Conservation (phyloP, 352 stramenopile species). For the Phytopythium kandeliae region DNA sequence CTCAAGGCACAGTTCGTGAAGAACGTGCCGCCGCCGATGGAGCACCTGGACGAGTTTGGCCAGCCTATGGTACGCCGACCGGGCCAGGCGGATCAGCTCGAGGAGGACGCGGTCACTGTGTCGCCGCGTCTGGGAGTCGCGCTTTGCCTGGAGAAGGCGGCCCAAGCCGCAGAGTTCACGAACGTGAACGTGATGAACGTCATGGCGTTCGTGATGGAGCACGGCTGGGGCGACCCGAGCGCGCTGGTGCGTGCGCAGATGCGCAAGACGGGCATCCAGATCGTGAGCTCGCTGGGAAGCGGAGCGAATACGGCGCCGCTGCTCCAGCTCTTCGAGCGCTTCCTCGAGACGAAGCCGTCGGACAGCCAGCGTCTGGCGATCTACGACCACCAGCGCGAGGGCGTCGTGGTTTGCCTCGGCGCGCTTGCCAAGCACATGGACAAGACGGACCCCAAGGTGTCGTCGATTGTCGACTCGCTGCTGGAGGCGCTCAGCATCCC, state of each 20-base stretch:
- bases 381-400: constrained; percentile 88
- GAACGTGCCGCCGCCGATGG: constrained; percentile 43
- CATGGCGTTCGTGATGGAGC: constrained; percentile 78
- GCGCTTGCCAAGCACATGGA: constrained; percentile 89
- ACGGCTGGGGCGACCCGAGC: constrained; percentile 70
- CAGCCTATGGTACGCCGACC: constrained; percentile 61
- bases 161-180: constrained; percentile 35
- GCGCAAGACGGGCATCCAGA: constrained; percentile 78
- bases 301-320: constrained; percentile 57
- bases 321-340: constrained; percentile 69
- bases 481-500: constrained; percentile 88
- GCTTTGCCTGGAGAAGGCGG: constrained; percentile 72
- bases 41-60: constrained; percentile 66
- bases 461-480: constrained; percentile 82
- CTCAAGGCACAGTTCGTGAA: constrained; percentile 62
- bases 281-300: constrained; percentile 66
- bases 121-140: constrained; percentile 68
- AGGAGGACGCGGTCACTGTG: constrained; percentile 53
- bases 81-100: constrained; percentile 32
- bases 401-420: constrained; percentile 87
- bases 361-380: constrained; percentile 28
- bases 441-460: constrained; percentile 84
- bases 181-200: constrained; percentile 55
- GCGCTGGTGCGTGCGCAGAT: constrained; percentile 71
- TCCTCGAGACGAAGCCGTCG: constrained; percentile 57